Evolutionary conservation across 2,329 filamentous ascomycete species (phyloP), one percentile per base, ranked within the genome.

Genomic region (Talaromyces sp.): DNA sequence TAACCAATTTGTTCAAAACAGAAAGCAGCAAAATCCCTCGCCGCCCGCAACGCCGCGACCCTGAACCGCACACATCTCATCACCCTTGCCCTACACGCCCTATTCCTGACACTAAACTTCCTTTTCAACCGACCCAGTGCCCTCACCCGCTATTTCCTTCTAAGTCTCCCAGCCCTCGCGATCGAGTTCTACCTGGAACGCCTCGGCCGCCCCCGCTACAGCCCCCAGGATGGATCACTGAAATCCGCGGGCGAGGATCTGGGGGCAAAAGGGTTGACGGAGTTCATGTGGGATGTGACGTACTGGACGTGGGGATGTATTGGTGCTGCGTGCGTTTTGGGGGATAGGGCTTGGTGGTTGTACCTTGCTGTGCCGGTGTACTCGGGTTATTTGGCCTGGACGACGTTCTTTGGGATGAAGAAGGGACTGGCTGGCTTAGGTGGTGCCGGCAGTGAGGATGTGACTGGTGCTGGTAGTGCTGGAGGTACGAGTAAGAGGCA

Each of bases 201-300:
- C 56, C 87, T 93, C 8, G 92, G 91, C 13, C 90, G 94, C 10
- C 95, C 95, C 27, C 88, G 83, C 67, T 91, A 89, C 75, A 86
- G 88, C 69, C 76, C 87, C 24, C 80, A 81, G 31, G 88, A 87
- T 57, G 85, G 83, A 14, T 84, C 89, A n/a, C 83, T 98, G 67
- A 88, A 87, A 75, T 87, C 85, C 37, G 83, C 91, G 0, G 94
- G 95, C 50, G 93, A 98, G 76, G 95, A 99, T 76, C 86, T 99
- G 60, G 88, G 90, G 62, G 91, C 92, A 10, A 86, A 89, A 39
- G 95, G 95, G 4, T 81, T 99, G 82, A 98, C 94, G 11, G 95
- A 97, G 80, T 98, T 96, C 83, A 92, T 98, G 90, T 99, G 96
- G 85, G 95, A 99, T 80, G 87, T 97, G 59, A 83, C 97, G 62